Percentiles rank a stretch among this genome's conserved stretches.
These are phyloP conservation scores for Penicillium sp. DNA, from an alignment of 2,329 filamentous ascomycete genomes.

Conservation along the genomic window DNA sequence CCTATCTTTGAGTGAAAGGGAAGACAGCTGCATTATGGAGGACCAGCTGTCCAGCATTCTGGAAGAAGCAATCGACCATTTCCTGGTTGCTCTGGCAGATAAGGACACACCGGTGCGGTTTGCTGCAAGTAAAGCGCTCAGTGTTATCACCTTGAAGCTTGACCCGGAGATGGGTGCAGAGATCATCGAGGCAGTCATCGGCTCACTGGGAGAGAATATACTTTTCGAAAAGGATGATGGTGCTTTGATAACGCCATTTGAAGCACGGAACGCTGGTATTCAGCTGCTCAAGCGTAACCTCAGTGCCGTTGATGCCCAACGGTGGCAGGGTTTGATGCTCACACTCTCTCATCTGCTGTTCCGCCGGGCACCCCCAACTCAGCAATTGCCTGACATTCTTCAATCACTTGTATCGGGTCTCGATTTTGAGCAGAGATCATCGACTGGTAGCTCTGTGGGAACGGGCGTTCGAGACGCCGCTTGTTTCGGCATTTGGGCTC, in stretches of 20 bases:
- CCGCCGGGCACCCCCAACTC: conserved; percentile 75
- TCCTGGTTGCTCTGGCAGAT: conserved; percentile 80
- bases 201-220: conserved; percentile 68
- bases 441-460: conserved; percentile 83
- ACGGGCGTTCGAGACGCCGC: conserved; percentile 93
- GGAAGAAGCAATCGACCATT: conserved; percentile 80
- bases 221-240: conserved; percentile 58
- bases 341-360: conserved; percentile 88
- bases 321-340: conserved; percentile 92
- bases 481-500: conserved; percentile 93
- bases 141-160: conserved; percentile 81
- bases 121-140: conserved; percentile 90
- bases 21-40: conserved; percentile 34
- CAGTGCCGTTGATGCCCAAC: conserved; percentile 76
- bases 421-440: conserved; percentile 84
- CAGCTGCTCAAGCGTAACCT: conserved; percentile 62
- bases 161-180: conserved; percentile 81
- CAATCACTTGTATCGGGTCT: conserved; percentile 79
- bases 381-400: conserved; percentile 74
- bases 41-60: conserved; percentile 60
- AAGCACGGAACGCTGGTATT: conserved; percentile 41
- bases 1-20: conserved; percentile 58
- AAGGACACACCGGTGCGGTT: conserved; percentile 90
- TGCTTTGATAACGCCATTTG: conserved; percentile 44
- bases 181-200: conserved; percentile 84